These are phyloP conservation scores for Mucor saturninus DNA, from an alignment of 371 early-diverging fungal species.

Conservation along the genomic window DNA sequence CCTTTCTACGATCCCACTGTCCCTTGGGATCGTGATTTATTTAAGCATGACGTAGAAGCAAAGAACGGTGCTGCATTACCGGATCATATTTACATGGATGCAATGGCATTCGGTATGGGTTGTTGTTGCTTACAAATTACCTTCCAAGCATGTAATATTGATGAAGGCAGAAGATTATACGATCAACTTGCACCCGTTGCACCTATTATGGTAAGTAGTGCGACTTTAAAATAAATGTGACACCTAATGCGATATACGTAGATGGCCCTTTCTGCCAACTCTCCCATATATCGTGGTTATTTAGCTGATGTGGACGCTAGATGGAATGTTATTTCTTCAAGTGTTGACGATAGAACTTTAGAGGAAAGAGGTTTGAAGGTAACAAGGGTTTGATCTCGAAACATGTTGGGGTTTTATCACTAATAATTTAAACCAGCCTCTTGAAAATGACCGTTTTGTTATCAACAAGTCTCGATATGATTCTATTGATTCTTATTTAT, in stretches of 20 bases:
- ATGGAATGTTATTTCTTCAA: constrained; percentile 96
- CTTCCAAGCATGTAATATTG: constrained; percentile 96
- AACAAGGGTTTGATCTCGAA: background rate
- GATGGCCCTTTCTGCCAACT: constrained; percentile 93
- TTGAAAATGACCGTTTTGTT: constrained; percentile 69
- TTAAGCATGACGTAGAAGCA: constrained; percentile 69
- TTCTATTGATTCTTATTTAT: constrained; percentile 93
- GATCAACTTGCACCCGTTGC: constrained; percentile 95
- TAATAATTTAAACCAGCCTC: constrained; percentile 52
- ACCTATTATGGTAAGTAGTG: constrained; percentile 77
- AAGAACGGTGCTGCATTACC: constrained; percentile 78
- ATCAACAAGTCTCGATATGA: constrained; percentile 98
- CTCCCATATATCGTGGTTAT: constrained; percentile 95
- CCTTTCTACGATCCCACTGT: constrained; percentile 92
- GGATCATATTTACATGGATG: constrained; percentile 98
- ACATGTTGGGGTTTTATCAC: background rate
- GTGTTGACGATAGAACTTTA: constrained; percentile 95
- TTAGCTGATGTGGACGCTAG: constrained; percentile 97
- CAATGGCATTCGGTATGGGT: constrained; percentile 99
- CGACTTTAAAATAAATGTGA: constrained; percentile 6
- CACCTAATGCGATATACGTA: constrained; percentile 13
- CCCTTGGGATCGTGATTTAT: constrained; percentile 64
- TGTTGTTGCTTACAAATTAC: constrained; percentile 99
- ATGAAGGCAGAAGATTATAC: constrained; percentile 93
- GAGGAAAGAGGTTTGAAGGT: constrained; percentile 92